Evolutionary conservation across 1,139 yeast species (phyloP).

Genomic region (Williopsis jadinii): DNA sequence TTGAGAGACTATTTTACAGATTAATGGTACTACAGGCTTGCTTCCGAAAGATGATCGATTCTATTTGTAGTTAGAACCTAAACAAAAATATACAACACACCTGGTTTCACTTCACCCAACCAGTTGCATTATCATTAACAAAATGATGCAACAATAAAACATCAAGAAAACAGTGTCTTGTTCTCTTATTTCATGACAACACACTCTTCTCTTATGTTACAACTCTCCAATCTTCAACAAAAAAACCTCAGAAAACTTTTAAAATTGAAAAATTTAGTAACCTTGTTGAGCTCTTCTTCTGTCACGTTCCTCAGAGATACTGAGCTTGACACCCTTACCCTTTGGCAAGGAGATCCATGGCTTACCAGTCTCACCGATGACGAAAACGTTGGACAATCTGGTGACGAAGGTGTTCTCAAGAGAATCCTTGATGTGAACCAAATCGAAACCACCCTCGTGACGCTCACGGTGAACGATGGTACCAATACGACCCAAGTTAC

Average conservation of each 20-base stretch:
- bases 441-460: constrained; percentile 99
- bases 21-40: neutral
- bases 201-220: constrained; percentile 3
- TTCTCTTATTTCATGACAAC: constrained; percentile 31
- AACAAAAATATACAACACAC: constrained; percentile 20
- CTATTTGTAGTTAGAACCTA: constrained; percentile 65
- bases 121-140: constrained; percentile 88
- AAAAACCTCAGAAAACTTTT: neutral
- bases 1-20: constrained; percentile 33
- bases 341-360: constrained; percentile 97
- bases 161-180: constrained; percentile 11
- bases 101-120: constrained; percentile 2
- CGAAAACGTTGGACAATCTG: constrained; percentile 94
- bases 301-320: constrained; percentile 99
- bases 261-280: constrained; percentile 20
- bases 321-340: constrained; percentile 99
- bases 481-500: constrained; percentile 99
- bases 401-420: constrained; percentile 98
- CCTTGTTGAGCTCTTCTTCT: constrained; percentile 78
- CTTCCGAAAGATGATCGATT: constrained; percentile 27
- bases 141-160: constrained; percentile 94
- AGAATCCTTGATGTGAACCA: constrained; percentile 96
- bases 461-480: constrained; percentile 96
- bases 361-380: constrained; percentile 97
- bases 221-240: constrained; percentile 1